A percentile compares a stretch with the other conserved stretches of the same genome.
These are phyloP conservation scores for Penicillium sp. DNA, from an alignment of 2,329 filamentous ascomycete species.

Conservation along the genomic window DNA sequence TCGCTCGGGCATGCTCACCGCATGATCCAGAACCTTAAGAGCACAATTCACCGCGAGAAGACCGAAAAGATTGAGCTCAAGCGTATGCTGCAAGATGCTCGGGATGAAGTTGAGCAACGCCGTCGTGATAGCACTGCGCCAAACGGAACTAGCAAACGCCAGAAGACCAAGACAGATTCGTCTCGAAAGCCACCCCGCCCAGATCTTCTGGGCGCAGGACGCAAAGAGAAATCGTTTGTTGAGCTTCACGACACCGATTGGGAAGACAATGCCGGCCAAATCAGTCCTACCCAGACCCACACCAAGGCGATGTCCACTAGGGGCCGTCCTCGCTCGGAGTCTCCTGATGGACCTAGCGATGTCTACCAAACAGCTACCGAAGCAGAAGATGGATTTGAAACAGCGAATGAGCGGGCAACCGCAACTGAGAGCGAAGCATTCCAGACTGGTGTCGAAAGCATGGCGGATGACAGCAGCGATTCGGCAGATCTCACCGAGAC, in stretches of 20 bases:
- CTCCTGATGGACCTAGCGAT: slow-evolving; percentile 56
- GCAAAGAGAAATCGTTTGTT: slow-evolving; percentile 74
- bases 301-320: slow-evolving; percentile 30
- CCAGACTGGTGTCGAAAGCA: slow-evolving; percentile 80
- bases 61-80: slow-evolving; percentile 96
- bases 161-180: slow-evolving; percentile 61
- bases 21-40: slow-evolving; percentile 93
- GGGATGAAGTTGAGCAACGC: slow-evolving; percentile 79
- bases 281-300: slow-evolving; percentile 53
- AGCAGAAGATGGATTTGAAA: slow-evolving; percentile 64
- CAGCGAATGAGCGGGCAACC: slow-evolving; percentile 70
- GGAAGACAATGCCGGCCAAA: slow-evolving; percentile 73
- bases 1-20: slow-evolving; percentile 91
- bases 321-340: slow-evolving; percentile 24
- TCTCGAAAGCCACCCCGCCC: slow-evolving; percentile 77
- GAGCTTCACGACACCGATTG: slow-evolving; percentile 78
- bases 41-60: slow-evolving; percentile 95
- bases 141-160: slow-evolving; percentile 50
- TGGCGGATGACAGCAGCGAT: slow-evolving; percentile 60
- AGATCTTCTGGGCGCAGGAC: slow-evolving; percentile 69
- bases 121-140: slow-evolving; percentile 51
- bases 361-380: slow-evolving; percentile 81
- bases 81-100: slow-evolving; percentile 89
- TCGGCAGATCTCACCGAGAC: slow-evolving; percentile 84
- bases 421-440: slow-evolving; percentile 90